Base-by-base conservation (phyloP, 1,284 basidiomycete genomes). In the Puccinia coronata region DNA sequence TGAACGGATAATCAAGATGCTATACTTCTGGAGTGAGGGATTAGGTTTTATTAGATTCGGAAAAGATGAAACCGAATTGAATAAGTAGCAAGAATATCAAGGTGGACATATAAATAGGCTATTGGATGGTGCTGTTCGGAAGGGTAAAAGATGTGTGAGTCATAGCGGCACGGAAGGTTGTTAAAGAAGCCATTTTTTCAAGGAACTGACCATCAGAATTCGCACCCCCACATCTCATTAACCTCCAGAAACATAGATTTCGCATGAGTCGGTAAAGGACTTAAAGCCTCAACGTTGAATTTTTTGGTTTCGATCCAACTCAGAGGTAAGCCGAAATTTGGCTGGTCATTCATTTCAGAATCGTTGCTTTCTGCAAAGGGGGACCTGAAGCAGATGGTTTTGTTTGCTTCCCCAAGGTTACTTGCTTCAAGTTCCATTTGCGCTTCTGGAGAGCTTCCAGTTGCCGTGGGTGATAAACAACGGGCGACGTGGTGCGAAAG, bases 191-290 rank as follows among this genome's bases (percentile, higher is more conserved):
- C 16, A 4, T 43, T n/a, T n/a, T n/a, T n/a, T n/a, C n/a, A 39
- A 49, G 49, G 43, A 59, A 55, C 39, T 57, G 72, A 59, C 51
- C 31, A 43, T 65, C 25, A 76, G 28, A 61, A 65, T 23, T 76
- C 73, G 25, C 41, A 76, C 2, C 36, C 55, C 73, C 73, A 76
- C 18, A 76, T 49, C 25, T 63, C 73, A 65, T 39, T 63, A 23
- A 76, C 41, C 31, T 76, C 73, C 25, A 76, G 9, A 49, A 43
- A 61, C 39, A 61, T 34, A 36, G 73, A 61, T n/a, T 49, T 63
- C 14, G 55, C 41, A 47, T 65, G 57, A 63, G 41, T 47, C n/a
- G 55, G 47, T 31, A 76, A 49, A 51, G 73, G 57, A 51, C 51
- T 63, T 31, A 34, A 76, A 23, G 73, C 20, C 3, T 49, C 59